These are phyloP conservation scores for Chimonanthus praecox DNA, from an alignment of 164 flowering plant genomes.

Conservation along the genomic window DNA sequence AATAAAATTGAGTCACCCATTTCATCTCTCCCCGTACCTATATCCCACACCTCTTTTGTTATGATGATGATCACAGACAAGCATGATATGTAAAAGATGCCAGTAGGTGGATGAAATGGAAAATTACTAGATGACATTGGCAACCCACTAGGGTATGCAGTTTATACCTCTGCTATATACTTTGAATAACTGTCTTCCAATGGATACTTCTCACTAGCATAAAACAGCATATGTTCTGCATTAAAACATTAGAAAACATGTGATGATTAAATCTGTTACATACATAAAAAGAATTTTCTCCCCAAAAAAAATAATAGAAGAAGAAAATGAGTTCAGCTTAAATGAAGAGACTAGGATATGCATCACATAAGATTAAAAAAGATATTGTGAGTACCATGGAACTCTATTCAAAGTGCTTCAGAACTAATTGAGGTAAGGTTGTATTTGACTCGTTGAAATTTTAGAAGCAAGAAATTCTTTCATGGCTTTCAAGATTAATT, in stretches of 20 bases:
- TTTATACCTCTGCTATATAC: conserved; percentile 80
- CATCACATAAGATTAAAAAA: neutral
- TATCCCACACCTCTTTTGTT: too few species aligned
- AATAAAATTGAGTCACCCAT: too few species aligned
- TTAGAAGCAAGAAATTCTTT: neutral
- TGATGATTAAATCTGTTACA: neutral
- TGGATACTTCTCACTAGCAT: conserved; percentile 96
- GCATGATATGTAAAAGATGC: neutral
- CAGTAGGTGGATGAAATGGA: neutral
- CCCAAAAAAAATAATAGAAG: too few species aligned
- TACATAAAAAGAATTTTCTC: neutral
- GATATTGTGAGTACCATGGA: too few species aligned
- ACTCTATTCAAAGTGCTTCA: neutral
- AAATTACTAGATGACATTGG: neutral
- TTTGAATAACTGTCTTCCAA: conserved; percentile 86
- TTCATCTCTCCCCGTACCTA: too few species aligned
- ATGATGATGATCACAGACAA: too few species aligned
- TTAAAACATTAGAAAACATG: conserved; percentile 7
- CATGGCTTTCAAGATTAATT: too few species aligned
- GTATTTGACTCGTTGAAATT: neutral
- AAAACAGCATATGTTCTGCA: conserved; percentile 98
- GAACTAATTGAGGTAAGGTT: neutral
- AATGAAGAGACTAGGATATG: neutral
- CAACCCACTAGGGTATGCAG: neutral
- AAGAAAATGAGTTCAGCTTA: neutral